These are phyloP conservation scores for Flaveria linearis DNA, from an alignment of 129 eudicot species.

Conservation along the genomic window DNA sequence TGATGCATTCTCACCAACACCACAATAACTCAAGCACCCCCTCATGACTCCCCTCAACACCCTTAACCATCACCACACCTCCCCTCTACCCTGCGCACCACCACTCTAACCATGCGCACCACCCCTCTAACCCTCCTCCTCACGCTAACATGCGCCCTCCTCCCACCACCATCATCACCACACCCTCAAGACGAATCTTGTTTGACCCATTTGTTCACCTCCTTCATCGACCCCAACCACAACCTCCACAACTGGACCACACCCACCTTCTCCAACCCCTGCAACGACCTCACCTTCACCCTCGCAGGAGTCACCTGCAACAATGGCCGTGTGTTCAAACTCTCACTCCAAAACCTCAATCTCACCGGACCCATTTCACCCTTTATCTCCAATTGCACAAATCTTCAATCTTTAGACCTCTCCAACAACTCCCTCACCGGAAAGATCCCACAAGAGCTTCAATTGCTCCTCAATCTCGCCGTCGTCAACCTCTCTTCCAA, in stretches of 20 bases:
- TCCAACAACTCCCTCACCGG: constrained; percentile 74
- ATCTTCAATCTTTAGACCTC: constrained; percentile 74
- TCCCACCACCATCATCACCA: constrained; percentile 38
- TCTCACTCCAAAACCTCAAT: constrained; percentile 62
- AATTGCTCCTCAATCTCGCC: constrained; percentile 55
- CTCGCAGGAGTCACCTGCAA: constrained; percentile 79
- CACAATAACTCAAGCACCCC: constrained; percentile 8
- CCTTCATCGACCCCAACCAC: constrained; percentile 56
- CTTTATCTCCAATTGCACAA: constrained; percentile 61
- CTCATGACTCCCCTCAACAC: constrained; percentile 15
- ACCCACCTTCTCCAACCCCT: constrained; percentile 63
- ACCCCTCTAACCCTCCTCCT: not conserved
- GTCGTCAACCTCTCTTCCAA: constrained; percentile 73
- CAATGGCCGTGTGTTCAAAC: constrained; percentile 79
- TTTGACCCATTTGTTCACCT: constrained; percentile 53
- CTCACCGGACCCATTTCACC: constrained; percentile 70
- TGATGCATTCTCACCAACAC: constrained; percentile 34
- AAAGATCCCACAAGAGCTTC: constrained; percentile 57
- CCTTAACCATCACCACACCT: constrained; percentile 22
- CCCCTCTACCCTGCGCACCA: constrained; percentile 27
- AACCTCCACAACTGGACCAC: constrained; percentile 67
- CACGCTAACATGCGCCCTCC: constrained; percentile 34
- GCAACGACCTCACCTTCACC: constrained; percentile 55
- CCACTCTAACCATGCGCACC: constrained; percentile 12
- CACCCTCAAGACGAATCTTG: constrained; percentile 75